phyloP scores from a whole-genome alignment of 495 filamentous ascomycete genomes.

The Lasiosphaeria ovina region DNA sequence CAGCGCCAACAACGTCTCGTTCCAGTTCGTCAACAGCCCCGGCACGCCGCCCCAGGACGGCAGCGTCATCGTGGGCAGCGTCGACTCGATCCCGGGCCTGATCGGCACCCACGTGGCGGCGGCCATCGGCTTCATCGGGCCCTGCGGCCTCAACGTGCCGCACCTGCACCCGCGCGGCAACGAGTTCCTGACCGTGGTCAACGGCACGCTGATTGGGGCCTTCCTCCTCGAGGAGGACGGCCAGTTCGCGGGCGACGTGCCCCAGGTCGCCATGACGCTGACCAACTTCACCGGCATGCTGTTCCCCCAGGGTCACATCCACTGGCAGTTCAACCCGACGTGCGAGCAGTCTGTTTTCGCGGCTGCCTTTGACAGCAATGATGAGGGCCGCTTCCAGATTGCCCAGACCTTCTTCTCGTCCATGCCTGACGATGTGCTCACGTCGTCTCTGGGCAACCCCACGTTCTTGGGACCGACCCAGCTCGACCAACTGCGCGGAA shows the following conservation, averaged over 20 bases:
- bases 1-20: slow-evolving; percentile 29
- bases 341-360: slow-evolving; percentile 51
- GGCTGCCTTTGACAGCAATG: slow-evolving; percentile 47
- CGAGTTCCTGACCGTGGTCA: slow-evolving; percentile 42
- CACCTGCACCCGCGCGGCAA: slow-evolving; percentile 46
- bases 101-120: slow-evolving; percentile 37
- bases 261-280: slow-evolving; percentile 38
- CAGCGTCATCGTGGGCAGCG: slow-evolving; percentile 35
- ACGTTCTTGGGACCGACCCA: slow-evolving; percentile 40
- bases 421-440: slow-evolving; percentile 41
- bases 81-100: slow-evolving; percentile 42
- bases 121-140: slow-evolving; percentile 43
- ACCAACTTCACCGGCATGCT: slow-evolving; percentile 49
- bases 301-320: slow-evolving; percentile 33
- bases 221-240: slow-evolving; percentile 50
- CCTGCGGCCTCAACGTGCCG: slow-evolving; percentile 48
- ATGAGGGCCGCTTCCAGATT: slow-evolving; percentile 46
- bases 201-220: slow-evolving; percentile 43
- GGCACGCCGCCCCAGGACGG: slow-evolving; percentile 29
- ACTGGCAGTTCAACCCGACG: slow-evolving; percentile 52
- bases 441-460: slow-evolving; percentile 40
- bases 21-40: slow-evolving; percentile 29
- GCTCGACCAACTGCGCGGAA: slow-evolving; percentile 41
- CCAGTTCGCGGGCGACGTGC: slow-evolving; percentile 18
- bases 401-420: slow-evolving; percentile 52